Base-by-base conservation (phyloP, 345 rosid genomes). In the Euphorbia pulcherrima region DNA sequence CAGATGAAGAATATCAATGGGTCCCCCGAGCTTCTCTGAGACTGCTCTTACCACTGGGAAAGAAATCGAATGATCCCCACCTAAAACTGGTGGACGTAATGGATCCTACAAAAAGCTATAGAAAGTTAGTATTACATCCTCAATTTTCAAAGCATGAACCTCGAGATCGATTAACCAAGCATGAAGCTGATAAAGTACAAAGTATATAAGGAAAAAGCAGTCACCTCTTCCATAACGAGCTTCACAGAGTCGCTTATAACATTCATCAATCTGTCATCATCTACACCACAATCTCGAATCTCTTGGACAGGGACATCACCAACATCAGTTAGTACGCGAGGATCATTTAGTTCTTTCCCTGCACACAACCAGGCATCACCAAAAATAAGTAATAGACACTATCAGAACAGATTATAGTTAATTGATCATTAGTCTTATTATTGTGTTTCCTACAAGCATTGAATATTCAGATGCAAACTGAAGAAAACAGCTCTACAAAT, bases 261-360 rank as follows among this genome's bases (percentile, higher is more conserved):
- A 69, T 79, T 84, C 99, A 91, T 94, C 68, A 94, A 64, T 68
- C 96, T 83, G 68, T 91, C 97, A 83, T 91, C 97, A 76, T 91
- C 89, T 37, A 91, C 99, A 18, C 89, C 93, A 83, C 88, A 91
- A 79, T 94, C 99, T 74, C 97, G 90, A 74, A 94, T 91, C 77
- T 94, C 99, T 78, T 94, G 99, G 47, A 94, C 93, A 0, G 99
- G 99, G 54, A 91, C 92, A 75, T 94, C 99, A 2, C 99, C 97
- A 55, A 91, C 96, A 84, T 94, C 96, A 41, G 95, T 94, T 52
- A 94, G 80, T 67, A 94, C 96, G 33, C 93, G 82, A 2, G 99
- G 96, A 73, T 94, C 99, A 67, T 83, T 86, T 47, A 94, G 77
- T 77, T 88, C 84, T 78, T 91, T 91, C 71, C 99, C 99, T 91